Conservation (phyloP, 345 rosid genomes). For the Passiflora organensis region DNA sequence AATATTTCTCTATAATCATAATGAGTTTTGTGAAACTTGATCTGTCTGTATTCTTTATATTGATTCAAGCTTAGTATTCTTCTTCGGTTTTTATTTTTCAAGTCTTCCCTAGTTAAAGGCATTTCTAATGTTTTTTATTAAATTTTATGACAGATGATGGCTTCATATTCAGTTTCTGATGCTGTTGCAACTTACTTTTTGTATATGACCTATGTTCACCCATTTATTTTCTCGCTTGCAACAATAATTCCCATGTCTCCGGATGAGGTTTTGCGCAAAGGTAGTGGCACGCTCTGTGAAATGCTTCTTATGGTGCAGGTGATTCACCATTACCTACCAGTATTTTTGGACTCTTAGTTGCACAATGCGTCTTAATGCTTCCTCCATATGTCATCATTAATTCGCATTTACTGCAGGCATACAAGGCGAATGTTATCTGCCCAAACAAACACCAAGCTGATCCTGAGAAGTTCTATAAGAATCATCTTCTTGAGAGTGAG, state of each 20-base stretch:
- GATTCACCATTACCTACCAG: slow-evolving; percentile 17
- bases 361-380: slow-evolving; percentile 6
- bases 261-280: slow-evolving; percentile 97
- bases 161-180: slow-evolving; percentile 98
- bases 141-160: slow-evolving; percentile 78
- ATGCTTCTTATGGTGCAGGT: slow-evolving; percentile 99
- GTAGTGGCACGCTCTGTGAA: slow-evolving; percentile 99
- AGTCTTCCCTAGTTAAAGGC: slow-evolving; percentile 1
- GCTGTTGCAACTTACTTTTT: slow-evolving; percentile 94
- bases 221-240: slow-evolving; percentile 94
- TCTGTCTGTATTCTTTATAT: not conserved
- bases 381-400: not conserved
- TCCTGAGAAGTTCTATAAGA: slow-evolving; percentile 70
- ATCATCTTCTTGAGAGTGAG: slow-evolving; percentile 92
- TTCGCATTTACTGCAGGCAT: slow-evolving; percentile 50
- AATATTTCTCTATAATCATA: no score
- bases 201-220: slow-evolving; percentile 96
- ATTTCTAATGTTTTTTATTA: slow-evolving; percentile 25
- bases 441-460: slow-evolving; percentile 96
- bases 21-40: no score
- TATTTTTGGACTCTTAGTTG: slow-evolving; percentile 1
- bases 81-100: not conserved
- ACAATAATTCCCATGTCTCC: slow-evolving; percentile 98
- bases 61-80: not conserved
- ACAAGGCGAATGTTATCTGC: slow-evolving; percentile 88